Evolutionary conservation across 306 rosid genomes (phyloP).

Genomic region (Malus sylvestris): DNA sequence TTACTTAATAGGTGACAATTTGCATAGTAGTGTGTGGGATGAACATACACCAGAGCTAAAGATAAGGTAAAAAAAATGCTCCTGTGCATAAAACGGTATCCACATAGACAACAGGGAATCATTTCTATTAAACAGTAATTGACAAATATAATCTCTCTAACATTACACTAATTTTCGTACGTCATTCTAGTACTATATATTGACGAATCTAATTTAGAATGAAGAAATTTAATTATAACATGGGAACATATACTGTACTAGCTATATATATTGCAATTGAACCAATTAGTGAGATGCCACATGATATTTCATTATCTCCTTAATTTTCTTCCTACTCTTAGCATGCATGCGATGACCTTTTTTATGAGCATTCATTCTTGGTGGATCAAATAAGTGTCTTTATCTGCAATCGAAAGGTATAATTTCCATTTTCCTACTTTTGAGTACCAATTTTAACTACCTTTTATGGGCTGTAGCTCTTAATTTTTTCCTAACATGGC

Average conservation of each 20-base stretch:
- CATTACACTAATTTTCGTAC: background rate
- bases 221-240: too few species aligned
- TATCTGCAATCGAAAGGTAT: background rate
- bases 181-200: too few species aligned
- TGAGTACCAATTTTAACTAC: background rate
- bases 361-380: conserved; percentile 16
- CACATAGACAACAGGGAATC: too few species aligned
- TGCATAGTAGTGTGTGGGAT: too few species aligned
- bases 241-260: background rate
- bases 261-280: background rate
- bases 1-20: too few species aligned
- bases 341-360: conserved; percentile 11
- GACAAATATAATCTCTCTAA: background rate
- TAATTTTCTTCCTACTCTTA: conserved; percentile 2
- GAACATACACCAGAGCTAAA: too few species aligned
- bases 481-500: background rate
- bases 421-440: background rate
- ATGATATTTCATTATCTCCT: background rate
- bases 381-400: conserved; percentile 13
- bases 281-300: background rate
- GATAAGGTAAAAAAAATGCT: too few species aligned
- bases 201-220: too few species aligned
- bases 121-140: background rate
- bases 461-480: background rate
- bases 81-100: too few species aligned